These are phyloP conservation scores for Colletotrichum echinochloae DNA, from an alignment of 2,329 filamentous ascomycete species.

Conservation along the genomic window DNA sequence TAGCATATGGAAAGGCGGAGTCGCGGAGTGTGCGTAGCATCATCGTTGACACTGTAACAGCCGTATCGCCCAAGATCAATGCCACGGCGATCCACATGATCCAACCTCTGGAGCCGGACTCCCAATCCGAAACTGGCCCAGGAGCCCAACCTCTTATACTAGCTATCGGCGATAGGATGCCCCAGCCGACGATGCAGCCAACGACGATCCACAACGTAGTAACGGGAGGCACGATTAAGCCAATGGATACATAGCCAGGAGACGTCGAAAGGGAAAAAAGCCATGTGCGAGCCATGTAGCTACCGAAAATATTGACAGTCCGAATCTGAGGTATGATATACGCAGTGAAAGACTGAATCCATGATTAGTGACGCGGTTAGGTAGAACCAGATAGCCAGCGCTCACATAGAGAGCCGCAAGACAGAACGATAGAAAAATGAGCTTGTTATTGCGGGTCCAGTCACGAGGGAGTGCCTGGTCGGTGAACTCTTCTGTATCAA, in stretches of 20 bases:
- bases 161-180: background rate
- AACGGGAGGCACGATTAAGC: conserved; percentile 9
- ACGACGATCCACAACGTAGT: conserved; percentile 7
- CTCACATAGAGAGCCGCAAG: conserved; percentile 16
- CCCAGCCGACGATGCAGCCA: conserved; percentile 6
- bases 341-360: background rate
- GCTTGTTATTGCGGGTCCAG: conserved; percentile 2
- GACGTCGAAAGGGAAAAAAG: conserved; percentile 9
- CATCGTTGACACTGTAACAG: conserved; percentile 5
- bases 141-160: background rate
- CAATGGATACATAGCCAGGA: conserved; percentile 9
- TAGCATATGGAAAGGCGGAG: background rate
- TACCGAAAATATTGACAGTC: conserved; percentile 7
- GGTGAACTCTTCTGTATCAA: background rate
- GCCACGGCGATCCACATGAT: conserved; percentile 16
- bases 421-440: conserved; percentile 2
- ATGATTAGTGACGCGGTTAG: background rate
- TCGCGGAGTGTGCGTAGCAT: background rate
- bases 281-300: background rate
- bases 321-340: conserved; percentile 13
- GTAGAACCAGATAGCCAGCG: background rate
- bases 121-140: conserved; percentile 13
- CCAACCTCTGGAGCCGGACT: conserved; percentile 12
- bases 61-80: conserved; percentile 10
- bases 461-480: background rate